Percentiles rank a stretch among this genome's conserved stretches.
These are phyloP conservation scores for Vitis rotundifolia DNA, from an alignment of 164 flowering plant species.

Conservation along the genomic window DNA sequence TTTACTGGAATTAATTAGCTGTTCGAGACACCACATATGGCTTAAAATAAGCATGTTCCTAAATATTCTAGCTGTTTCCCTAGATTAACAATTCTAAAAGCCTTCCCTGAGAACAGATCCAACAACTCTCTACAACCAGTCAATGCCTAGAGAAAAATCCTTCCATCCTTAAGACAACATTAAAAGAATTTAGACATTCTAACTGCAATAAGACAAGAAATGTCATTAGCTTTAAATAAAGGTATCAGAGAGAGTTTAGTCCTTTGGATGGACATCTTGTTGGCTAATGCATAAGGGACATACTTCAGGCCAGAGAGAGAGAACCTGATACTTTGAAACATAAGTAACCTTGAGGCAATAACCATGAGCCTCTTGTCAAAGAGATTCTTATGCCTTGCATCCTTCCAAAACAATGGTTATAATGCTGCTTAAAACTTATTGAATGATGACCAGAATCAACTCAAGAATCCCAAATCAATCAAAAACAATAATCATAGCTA, in stretches of 20 bases:
- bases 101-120: too few relatives aligned
- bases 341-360: background rate
- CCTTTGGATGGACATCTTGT: background rate
- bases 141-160: background rate
- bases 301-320: background rate
- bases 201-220: background rate
- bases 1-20: too few relatives aligned
- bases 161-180: background rate
- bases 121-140: too few relatives aligned
- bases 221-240: background rate
- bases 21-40: too few relatives aligned
- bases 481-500: background rate
- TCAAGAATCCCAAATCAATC: background rate
- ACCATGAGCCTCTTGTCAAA: background rate
- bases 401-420: background rate
- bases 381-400: background rate
- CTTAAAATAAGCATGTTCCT: too few relatives aligned
- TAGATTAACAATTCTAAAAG: too few relatives aligned
- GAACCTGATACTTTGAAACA: background rate
- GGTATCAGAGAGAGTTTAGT: background rate
- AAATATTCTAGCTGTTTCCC: too few relatives aligned
- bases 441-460: background rate
- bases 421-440: background rate
- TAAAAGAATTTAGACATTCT: background rate
- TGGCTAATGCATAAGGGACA: background rate